Evolutionary conservation across 2,329 filamentous ascomycete genomes (phyloP), one percentile per base, ranked within the genome.

Genomic region (Diaporthe aspalathi): DNA sequence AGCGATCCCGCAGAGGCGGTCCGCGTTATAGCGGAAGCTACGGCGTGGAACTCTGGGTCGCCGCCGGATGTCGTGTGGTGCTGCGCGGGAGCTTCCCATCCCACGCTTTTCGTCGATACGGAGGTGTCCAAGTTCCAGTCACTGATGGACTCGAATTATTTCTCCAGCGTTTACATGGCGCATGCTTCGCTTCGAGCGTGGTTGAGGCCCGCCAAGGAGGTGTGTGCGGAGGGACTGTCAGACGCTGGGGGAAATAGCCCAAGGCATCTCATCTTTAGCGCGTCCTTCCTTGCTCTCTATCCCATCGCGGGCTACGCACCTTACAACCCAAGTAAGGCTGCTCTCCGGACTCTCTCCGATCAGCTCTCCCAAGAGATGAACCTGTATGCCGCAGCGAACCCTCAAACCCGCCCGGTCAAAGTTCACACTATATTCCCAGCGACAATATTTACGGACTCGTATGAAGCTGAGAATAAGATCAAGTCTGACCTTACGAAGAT

Each of bases 201-300:
- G 79, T 69, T 81, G 3, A 74, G 70, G 22, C 56, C 74, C 4
- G 69, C 45, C 9, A 47, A 27, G 38, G 56, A 22, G n/a, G 22
- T 35, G 5, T 17, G 8, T 29, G 43, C 20, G 9, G 40, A 49
- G 4, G 5, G 29, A 49, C 5, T 8, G 16, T 24, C 11, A 14
- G 17, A 76, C 65, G 50, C 77, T 1, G 85, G 91, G 9, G 89
- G 91, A 67, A 35, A 35, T 12, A 32, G 75, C 67, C 57, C 77
- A 1, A 84, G 90, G 16, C 91, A 93, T 74, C 85, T 94, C 74
- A 88, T 94, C 74, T 90, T 93, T 76, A 93, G 91, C 0, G 88
- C 87, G 8, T 92, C 90, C 1, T 84, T 87, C 5, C 80, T 88
- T 32, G 87, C 88, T 0, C 90, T 93, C 75, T 85, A 87, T 60